Conservation (phyloP, 805 yeast genomes). For the Candida morakotiae region DNA sequence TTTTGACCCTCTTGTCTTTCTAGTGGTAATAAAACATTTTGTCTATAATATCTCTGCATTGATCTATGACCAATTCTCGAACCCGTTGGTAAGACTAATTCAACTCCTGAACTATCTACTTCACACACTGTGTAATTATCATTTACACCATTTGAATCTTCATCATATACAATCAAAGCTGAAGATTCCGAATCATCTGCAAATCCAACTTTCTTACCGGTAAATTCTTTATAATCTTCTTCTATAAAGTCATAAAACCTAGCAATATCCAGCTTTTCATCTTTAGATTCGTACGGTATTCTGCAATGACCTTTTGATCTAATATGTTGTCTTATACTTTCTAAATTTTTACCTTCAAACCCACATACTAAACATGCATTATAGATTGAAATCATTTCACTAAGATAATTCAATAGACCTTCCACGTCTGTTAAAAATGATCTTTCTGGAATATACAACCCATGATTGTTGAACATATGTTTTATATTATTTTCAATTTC, state of each 20-base stretch:
- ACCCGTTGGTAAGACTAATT: slow-evolving; percentile 74
- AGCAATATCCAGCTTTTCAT: slow-evolving; percentile 30
- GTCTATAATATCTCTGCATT: slow-evolving; percentile 66
- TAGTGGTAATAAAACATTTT: slow-evolving; percentile 34
- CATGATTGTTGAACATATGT: slow-evolving; percentile 44
- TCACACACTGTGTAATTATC: slow-evolving; percentile 30
- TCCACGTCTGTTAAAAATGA: slow-evolving; percentile 31
- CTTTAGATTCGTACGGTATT: slow-evolving; percentile 41
- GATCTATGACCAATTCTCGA: slow-evolving; percentile 78
- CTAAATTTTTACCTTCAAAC: slow-evolving; percentile 37
- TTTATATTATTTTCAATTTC: slow-evolving; percentile 51
- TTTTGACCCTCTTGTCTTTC: slow-evolving; percentile 57
- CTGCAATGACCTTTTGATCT: slow-evolving; percentile 41
- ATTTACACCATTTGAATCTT: slow-evolving; percentile 14
- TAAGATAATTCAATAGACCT: slow-evolving; percentile 36
- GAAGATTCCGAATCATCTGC: slow-evolving; percentile 11
- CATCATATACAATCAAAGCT: slow-evolving; percentile 10
- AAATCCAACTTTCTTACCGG: slow-evolving; percentile 24
- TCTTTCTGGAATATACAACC: slow-evolving; percentile 43
- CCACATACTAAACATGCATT: slow-evolving; percentile 44
- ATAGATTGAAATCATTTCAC: slow-evolving; percentile 35
- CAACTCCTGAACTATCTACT: slow-evolving; percentile 57
- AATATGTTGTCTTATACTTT: slow-evolving; percentile 42
- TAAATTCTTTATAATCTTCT: slow-evolving; percentile 9
- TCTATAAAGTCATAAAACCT: slow-evolving; percentile 36